Evolutionary conservation across 495 filamentous ascomycete species (phyloP), one percentile per base, ranked within the genome.

Genomic region (Aspergillus funiculosus): DNA sequence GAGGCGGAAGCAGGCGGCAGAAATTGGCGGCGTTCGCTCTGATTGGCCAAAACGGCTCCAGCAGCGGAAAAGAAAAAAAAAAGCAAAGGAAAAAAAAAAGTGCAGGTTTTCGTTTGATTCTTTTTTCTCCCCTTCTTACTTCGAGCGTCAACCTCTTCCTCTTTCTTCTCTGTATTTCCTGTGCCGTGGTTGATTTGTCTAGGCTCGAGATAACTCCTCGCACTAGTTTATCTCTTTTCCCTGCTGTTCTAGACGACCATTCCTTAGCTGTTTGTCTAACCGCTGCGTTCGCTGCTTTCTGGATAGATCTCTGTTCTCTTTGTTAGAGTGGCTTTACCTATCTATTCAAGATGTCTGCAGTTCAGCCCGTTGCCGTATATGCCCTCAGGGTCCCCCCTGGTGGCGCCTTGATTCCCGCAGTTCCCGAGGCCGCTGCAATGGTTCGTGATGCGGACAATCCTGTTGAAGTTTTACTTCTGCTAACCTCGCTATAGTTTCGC

Each of bases 321-420:
- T 17, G 26, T 32, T 17, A n/a, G n/a, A n/a, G n/a, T 35, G 14
- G 42, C 28, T 28, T 17, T 36, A 24, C 31, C 30, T n/a, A 41
- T 50, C 40, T 19, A 41, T 25, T 45, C 54, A 67, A 50, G 45
- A 79, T 79, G 76, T 73, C 76, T 58, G 71, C 64, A 29, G 57
- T 82, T 53, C 68, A 84, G 52, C 87, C 89, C 56, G 80, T 94
- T 56, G 86, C 85, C 61, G 76, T 96, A 63, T 96, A 89, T 63
- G 89, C 89, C 64, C 81, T 96, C 34, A 79, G 86, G 67, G 85
- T 96, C 63, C 86, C 88, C 50, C 71, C 87, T 47, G 85, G 83
- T 37, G 86, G 85, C 60, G 68, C 82, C 51, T 64, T 90, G 61
- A 74, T 94, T 43, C 82, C 86, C 51, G 87, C 85, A 14, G 70